Evolutionary conservation across 805 yeast genomes (phyloP).

Genomic region (Starmerella sirachaensis): DNA sequence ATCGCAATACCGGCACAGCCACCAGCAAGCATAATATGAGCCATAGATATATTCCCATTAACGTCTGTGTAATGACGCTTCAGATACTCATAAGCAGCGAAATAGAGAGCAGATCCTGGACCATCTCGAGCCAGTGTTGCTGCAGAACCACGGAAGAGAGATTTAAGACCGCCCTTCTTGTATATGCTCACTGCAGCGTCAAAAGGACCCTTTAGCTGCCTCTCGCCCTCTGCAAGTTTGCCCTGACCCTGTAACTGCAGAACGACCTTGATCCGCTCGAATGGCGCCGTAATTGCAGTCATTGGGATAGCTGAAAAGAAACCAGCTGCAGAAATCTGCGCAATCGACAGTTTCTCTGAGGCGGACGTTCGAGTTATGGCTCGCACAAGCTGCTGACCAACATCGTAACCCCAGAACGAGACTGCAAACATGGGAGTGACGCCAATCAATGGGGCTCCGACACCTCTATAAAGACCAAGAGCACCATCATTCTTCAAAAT

Average conservation of each 20-base stretch:
- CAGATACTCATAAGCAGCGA: slow-evolving; percentile 81
- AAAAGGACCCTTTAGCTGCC: slow-evolving; percentile 32
- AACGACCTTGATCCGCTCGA: slow-evolving; percentile 89
- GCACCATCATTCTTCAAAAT: slow-evolving; percentile 67
- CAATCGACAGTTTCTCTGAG: slow-evolving; percentile 41
- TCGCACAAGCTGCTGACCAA: slow-evolving; percentile 69
- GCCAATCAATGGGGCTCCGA: slow-evolving; percentile 85
- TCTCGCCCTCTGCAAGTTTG: slow-evolving; percentile 30
- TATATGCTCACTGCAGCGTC: slow-evolving; percentile 58
- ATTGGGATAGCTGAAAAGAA: slow-evolving; percentile 91
- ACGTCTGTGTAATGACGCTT: slow-evolving; percentile 39
- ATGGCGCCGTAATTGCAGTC: slow-evolving; percentile 93
- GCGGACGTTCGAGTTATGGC: slow-evolving; percentile 30
- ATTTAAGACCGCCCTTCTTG: slow-evolving; percentile 66
- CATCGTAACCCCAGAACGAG: slow-evolving; percentile 95
- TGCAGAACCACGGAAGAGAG: slow-evolving; percentile 79
- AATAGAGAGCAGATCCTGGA: slow-evolving; percentile 91
- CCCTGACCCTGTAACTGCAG: slow-evolving; percentile 60
- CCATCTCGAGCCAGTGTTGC: slow-evolving; percentile 96
- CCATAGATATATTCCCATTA: slow-evolving; percentile 45
- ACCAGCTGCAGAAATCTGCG: slow-evolving; percentile 80
- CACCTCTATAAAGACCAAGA: slow-evolving; percentile 82
- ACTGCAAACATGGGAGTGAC: slow-evolving; percentile 98
- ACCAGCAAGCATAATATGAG: slow-evolving; percentile 78
- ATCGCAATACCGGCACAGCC: slow-evolving; percentile 92